phyloP scores from a whole-genome alignment of 2,329 filamentous ascomycete species.

The Xylariaceae sp. region DNA sequence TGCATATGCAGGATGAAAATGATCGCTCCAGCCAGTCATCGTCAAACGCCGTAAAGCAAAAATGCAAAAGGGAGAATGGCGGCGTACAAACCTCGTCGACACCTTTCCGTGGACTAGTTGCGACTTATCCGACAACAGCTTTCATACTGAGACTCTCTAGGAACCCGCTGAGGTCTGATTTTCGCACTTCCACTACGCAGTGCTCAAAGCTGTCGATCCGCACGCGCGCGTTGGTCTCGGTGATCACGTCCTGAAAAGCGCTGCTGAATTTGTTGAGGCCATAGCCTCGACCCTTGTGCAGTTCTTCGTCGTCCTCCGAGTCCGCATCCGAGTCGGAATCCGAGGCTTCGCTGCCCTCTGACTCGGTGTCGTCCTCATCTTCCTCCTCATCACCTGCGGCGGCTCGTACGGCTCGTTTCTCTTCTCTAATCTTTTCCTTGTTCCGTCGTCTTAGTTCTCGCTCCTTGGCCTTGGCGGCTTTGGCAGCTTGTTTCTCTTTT shows the following conservation, averaged over 20 bases:
- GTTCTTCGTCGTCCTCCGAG: slow-evolving; percentile 56
- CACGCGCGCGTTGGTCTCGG: slow-evolving; percentile 85
- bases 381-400: slow-evolving; percentile 51
- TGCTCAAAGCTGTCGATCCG: slow-evolving; percentile 96
- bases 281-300: slow-evolving; percentile 59
- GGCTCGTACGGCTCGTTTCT: slow-evolving; percentile 59
- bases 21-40: background rate
- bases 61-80: background rate
- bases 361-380: slow-evolving; percentile 47
- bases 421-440: slow-evolving; percentile 58
- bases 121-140: slow-evolving; percentile 66
- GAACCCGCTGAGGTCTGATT: slow-evolving; percentile 89
- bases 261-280: slow-evolving; percentile 88
- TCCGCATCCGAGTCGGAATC: slow-evolving; percentile 42
- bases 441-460: slow-evolving; percentile 57
- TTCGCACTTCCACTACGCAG: slow-evolving; percentile 95
- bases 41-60: slow-evolving; percentile 4
- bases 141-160: slow-evolving; percentile 90
- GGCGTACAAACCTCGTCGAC: background rate
- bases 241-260: slow-evolving; percentile 92
- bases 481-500: slow-evolving; percentile 61
- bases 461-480: slow-evolving; percentile 60
- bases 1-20: too few relatives aligned
- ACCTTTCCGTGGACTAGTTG: background rate
- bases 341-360: slow-evolving; percentile 50